Evolutionary conservation across 495 filamentous ascomycete genomes (phyloP).

Genomic region (Penicillium nucicola): DNA sequence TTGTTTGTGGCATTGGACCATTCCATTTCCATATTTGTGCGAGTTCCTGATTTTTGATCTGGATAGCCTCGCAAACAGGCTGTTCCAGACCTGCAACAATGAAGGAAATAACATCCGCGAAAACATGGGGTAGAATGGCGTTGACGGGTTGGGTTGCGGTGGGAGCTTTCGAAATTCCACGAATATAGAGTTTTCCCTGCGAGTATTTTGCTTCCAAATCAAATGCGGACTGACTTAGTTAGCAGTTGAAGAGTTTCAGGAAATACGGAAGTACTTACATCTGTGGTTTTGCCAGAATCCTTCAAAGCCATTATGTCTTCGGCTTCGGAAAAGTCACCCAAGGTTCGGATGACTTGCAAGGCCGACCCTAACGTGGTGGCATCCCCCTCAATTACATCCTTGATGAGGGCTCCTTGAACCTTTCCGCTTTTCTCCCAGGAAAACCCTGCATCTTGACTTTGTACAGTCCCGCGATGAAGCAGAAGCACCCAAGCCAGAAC

Average conservation of each 20-base stretch:
- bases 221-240: neutral
- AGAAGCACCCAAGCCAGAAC: neutral
- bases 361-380: neutral
- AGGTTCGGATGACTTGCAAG: neutral
- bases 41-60: neutral
- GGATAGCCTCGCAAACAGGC: neutral
- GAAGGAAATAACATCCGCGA: neutral
- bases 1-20: neutral
- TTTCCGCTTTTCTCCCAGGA: neutral
- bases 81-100: neutral
- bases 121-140: neutral
- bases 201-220: neutral
- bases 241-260: neutral
- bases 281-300: neutral
- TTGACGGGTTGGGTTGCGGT: constrained; percentile 1
- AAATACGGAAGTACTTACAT: neutral
- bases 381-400: neutral
- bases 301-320: neutral
- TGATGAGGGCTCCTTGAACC: neutral
- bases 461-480: neutral
- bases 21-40: neutral
- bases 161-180: neutral
- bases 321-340: neutral
- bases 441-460: neutral
- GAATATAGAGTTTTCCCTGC: neutral